Base-by-base conservation (phyloP, 768 basidiomycete genomes). In the Dentipellis sp. region DNA sequence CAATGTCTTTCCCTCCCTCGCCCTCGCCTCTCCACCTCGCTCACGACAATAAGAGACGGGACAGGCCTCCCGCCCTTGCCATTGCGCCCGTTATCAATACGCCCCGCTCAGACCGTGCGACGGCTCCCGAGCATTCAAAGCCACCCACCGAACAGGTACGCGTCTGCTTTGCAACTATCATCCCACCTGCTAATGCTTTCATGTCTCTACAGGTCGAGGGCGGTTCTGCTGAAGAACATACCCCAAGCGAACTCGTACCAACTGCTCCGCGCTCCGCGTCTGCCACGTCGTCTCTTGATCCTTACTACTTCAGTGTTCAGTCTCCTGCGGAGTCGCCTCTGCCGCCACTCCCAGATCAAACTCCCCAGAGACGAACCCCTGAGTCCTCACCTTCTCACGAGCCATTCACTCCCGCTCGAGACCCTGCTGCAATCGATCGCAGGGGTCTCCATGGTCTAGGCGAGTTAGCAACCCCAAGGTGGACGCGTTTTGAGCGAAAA, bases 381-480 rank as follows among this genome's bases (percentile, higher is more conserved):
- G 87, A 88, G 61, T 78, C 78, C 48, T 73, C 72, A 39, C 57
- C 50, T 45, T 66, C 68, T 34, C 60, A 68, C 50, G 81, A 84
- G 59, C 83, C 85, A 16, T 71, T 81, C 38, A 89, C 90, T 0
- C 91, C 91, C 9, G 84, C 78, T 36, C 78, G 81, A 57, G 85
- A 92, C 71, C 86, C 88, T 19, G 82, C 88, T 19, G 68, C 74
- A 62, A 92, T 93, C 58, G 94, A 98, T 73, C 79, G 97, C 56
- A 79, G 83, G 16, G 88, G 84, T 38, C 82, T 98, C 40, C 83
- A 98, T 53, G 97, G 97, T 22, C 89, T 98, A 5, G 97, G 97
- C 38, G 97, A 99, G 71, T 81, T 98, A 35, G 76, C 93, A 17
- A 99, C 97, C n/a, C 97, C 97, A 50, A 81, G 94, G 58, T 99